A percentile compares a stretch with the other conserved stretches of the same genome.
phyloP scores from a whole-genome alignment of 257 asterid species.

The Parsonsia alboflavescens region DNA sequence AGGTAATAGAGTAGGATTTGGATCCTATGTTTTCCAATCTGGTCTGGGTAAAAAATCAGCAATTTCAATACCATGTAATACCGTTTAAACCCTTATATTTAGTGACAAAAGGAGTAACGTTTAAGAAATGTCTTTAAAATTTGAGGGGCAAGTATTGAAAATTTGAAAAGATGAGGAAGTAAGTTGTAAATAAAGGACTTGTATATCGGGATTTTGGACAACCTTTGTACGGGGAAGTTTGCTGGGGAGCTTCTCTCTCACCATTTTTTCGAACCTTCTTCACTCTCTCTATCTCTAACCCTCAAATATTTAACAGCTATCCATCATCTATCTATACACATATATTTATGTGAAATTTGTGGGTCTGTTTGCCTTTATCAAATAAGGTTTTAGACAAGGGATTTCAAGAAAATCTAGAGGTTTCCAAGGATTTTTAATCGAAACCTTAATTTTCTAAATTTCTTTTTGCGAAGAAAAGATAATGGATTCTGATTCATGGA shows the following conservation, averaged over 20 bases:
- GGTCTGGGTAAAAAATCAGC: too few species aligned
- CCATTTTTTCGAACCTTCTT: constrained; percentile 42
- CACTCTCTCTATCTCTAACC: not conserved
- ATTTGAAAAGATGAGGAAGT: not conserved
- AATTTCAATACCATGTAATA: too few species aligned
- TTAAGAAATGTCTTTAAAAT: too few species aligned
- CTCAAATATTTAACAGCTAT: not conserved
- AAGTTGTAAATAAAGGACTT: not conserved
- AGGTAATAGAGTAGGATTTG: too few species aligned
- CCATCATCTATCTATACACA: not conserved
- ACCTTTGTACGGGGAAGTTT: constrained; percentile 22
- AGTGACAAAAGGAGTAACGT: too few species aligned
- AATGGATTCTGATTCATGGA: constrained; percentile 85
- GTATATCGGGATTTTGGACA: constrained; percentile 12
- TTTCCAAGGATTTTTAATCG: not conserved
- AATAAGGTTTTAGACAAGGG: not conserved
- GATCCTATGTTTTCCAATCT: too few species aligned
- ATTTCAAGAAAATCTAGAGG: constrained; percentile 3
- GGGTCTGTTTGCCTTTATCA: not conserved
- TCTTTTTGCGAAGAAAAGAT: not conserved
- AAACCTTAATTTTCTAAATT: constrained; percentile 3
- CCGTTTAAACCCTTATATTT: too few species aligned
- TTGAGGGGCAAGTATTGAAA: too few species aligned
- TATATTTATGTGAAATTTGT: not conserved
- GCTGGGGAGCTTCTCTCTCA: constrained; percentile 39